Evolutionary conservation across 176 grass and related monocot genomes (phyloP), one percentile per base, ranked within the genome.

Genomic region (Bolboschoenus planiculmis): DNA sequence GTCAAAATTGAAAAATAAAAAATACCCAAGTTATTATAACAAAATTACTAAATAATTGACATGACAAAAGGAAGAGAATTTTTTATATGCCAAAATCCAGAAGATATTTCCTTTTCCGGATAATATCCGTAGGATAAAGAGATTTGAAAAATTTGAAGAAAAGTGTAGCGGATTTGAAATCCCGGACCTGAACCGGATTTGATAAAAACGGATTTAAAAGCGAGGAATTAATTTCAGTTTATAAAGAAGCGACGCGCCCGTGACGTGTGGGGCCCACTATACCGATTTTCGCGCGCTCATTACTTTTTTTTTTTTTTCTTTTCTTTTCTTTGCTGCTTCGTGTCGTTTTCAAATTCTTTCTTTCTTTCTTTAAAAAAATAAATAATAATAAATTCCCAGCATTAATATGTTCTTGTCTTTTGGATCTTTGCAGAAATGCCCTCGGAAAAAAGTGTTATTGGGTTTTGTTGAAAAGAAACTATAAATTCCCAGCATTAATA

Each of bases 121-220:
- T n/a, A n/a, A n/a, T n/a, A n/a, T n/a, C n/a, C n/a, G n/a, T n/a
- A n/a, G n/a, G n/a, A n/a, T n/a, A 47, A 5, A 47, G 13, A 11
- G 10, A 47, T 47, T 47, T 40, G 44, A 81, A 11, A 10, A 37
- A 47, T n/a, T n/a, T n/a, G n/a, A n/a, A n/a, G n/a, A n/a, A n/a
- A n/a, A n/a, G n/a, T n/a, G n/a, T n/a, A n/a, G n/a, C 90, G 92
- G 90, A 91, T 80, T 27, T 92, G 63, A 95, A 88, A 23, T 68
- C 1, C 56, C 87, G 86, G 80, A 82, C 31, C 2, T 75, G 89
- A 92, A 86, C 73, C 81, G 92, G 92, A 95, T 81, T 81, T 47
- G 6, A 88, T 68, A 82, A 47, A 8, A 4, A 4, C 71, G 43
- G 87, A 90, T 77, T 78, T 79, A 89, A 92, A 83, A 48, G 1